phyloP scores from a whole-genome alignment of 2,329 filamentous ascomycete genomes.

The Huntiella moniliformis region DNA sequence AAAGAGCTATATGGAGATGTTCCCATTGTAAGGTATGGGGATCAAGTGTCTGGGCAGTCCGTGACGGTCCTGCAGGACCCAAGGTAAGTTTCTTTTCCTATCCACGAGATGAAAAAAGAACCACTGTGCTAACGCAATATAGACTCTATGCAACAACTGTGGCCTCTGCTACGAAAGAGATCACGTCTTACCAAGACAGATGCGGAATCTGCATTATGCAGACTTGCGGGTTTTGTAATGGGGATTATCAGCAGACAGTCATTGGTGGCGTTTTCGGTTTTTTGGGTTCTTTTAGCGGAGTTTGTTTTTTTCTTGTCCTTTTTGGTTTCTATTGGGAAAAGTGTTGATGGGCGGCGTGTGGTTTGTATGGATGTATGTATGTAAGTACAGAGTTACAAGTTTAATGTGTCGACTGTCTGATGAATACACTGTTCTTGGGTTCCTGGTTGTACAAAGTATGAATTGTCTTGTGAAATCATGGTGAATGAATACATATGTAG shows the following conservation, averaged over 20 bases:
- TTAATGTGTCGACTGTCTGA: neutral
- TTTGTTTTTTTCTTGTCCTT: neutral
- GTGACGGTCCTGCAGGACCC: constrained; percentile 71
- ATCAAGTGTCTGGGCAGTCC: constrained; percentile 79
- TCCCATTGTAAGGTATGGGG: constrained; percentile 76
- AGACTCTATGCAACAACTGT: constrained; percentile 88
- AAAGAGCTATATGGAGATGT: constrained; percentile 74
- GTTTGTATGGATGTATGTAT: neutral
- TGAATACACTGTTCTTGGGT: neutral
- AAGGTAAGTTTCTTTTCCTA: constrained; percentile 40
- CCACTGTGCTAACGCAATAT: constrained; percentile 4
- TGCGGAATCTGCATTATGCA: constrained; percentile 22
- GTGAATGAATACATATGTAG: neutral
- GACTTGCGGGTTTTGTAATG: constrained; percentile 1
- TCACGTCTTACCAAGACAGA: constrained; percentile 49
- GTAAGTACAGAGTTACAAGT: neutral
- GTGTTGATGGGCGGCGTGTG: too few species aligned
- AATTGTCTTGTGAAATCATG: neutral
- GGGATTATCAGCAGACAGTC: neutral
- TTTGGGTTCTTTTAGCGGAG: neutral
- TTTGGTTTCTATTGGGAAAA: neutral
- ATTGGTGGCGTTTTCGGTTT: neutral
- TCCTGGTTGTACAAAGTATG: neutral
- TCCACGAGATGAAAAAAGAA: neutral
- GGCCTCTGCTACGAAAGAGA: constrained; percentile 78